Conservation (phyloP, 83 land plant genomes). For the Diphasiastrum complanatum region DNA sequence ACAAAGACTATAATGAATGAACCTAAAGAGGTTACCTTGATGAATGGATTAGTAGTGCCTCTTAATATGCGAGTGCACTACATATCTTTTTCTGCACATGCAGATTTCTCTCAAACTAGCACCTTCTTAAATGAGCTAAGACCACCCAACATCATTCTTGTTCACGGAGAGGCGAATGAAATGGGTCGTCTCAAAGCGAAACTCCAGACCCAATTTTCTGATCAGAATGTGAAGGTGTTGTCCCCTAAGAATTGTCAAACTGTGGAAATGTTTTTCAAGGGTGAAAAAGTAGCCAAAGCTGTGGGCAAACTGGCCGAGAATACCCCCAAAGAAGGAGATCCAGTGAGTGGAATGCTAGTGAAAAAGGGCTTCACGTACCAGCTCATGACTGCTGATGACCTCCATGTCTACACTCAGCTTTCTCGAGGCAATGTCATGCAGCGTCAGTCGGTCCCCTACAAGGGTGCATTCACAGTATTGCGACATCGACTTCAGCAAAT, state of each 20-base stretch:
- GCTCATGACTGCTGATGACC: conserved; percentile 96
- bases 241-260: conserved; percentile 97
- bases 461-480: conserved; percentile 73
- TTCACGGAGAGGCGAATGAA: conserved; percentile 94
- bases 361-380: conserved; percentile 94
- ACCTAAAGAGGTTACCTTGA: conserved; percentile 90
- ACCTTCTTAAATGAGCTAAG: conserved; percentile 79
- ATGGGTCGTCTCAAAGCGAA: conserved; percentile 96
- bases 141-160: conserved; percentile 93
- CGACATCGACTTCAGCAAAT: conserved; percentile 72
- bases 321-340: conserved; percentile 68
- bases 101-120: conserved; percentile 94
- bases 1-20: conserved; percentile 92
- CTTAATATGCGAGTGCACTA: conserved; percentile 90
- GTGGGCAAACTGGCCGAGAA: conserved; percentile 88
- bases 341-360: conserved; percentile 82
- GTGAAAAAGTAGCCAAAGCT: conserved; percentile 92
- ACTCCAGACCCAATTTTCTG: conserved; percentile 68
- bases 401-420: conserved; percentile 83
- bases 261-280: conserved; percentile 90
- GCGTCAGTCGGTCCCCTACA: conserved; percentile 82
- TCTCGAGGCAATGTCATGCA: conserved; percentile 85
- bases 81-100: conserved; percentile 98
- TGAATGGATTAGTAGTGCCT: conserved; percentile 86
- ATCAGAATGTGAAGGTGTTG: conserved; percentile 65